Evolutionary conservation across 805 yeast species (phyloP).

Genomic region (Yamadazyma kitorensis): DNA sequence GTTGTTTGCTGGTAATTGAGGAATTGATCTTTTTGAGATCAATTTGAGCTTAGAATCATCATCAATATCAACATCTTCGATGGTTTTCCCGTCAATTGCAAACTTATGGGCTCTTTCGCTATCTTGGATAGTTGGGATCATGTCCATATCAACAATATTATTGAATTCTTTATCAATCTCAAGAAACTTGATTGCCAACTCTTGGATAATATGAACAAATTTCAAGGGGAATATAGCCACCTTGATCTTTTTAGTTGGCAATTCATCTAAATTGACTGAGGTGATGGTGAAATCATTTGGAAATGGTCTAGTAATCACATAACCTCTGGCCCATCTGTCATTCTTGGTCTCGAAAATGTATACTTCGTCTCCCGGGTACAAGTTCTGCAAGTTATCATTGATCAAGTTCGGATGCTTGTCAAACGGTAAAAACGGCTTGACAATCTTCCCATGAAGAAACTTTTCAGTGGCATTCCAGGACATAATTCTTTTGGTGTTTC

Average conservation of each 20-base stretch:
- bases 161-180: constrained; percentile 27
- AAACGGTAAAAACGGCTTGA: constrained; percentile 40
- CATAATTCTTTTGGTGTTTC: too few species aligned
- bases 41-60: constrained; percentile 8
- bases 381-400: constrained; percentile 44
- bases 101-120: constrained; percentile 24
- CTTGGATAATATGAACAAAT: constrained; percentile 45
- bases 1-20: constrained; percentile 54
- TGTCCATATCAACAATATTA: constrained; percentile 19
- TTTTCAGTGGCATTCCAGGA: constrained; percentile 37
- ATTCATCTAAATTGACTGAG: constrained; percentile 55
- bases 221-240: constrained; percentile 63
- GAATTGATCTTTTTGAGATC: constrained; percentile 20
- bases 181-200: constrained; percentile 35
- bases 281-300: constrained; percentile 68
- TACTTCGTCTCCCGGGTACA: constrained; percentile 76
- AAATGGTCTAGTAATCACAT: constrained; percentile 62
- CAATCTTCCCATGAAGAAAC: constrained; percentile 36
- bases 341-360: constrained; percentile 64
- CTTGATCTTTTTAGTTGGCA: constrained; percentile 54
- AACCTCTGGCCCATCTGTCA: constrained; percentile 78
- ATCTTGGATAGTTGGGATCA: constrained; percentile 32
- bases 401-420: constrained; percentile 39
- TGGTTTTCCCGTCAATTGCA: constrained; percentile 19
- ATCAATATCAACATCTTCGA: too few species aligned